A percentile compares a stretch with the other conserved stretches of the same genome.
phyloP scores from a whole-genome alignment of 345 rosid species.

The Noccaea bulbosa region DNA sequence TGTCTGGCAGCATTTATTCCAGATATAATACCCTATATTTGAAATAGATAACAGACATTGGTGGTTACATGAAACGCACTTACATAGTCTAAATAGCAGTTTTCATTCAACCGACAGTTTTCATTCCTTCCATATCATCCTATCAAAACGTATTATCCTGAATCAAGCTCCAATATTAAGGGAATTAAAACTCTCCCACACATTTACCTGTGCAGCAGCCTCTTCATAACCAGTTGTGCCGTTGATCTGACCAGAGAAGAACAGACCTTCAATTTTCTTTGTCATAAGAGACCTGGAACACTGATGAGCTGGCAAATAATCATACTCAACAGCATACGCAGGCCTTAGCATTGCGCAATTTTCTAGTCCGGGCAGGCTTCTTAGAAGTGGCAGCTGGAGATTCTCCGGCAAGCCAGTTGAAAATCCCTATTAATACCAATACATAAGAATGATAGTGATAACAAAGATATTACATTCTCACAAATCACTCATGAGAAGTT shows the following conservation, averaged over 20 bases:
- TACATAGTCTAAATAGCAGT: constrained; percentile 18
- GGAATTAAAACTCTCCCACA: constrained; percentile 22
- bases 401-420: constrained; percentile 98
- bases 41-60: constrained; percentile 23
- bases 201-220: constrained; percentile 96
- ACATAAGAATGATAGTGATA: constrained; percentile 16
- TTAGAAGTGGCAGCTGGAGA: constrained; percentile 90
- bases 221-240: constrained; percentile 99
- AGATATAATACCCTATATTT: constrained; percentile 78
- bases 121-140: constrained; percentile 16
- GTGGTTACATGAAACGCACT: constrained; percentile 5
- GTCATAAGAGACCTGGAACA: constrained; percentile 97
- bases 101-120: not conserved
- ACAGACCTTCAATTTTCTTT: constrained; percentile 86
- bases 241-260: constrained; percentile 98
- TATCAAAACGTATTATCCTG: constrained; percentile 9
- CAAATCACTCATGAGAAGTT: not conserved
- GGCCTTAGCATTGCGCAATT: constrained; percentile 96
- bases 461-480: constrained; percentile 20
- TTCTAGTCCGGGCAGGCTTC: constrained; percentile 98
- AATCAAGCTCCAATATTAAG: constrained; percentile 19
- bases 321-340: constrained; percentile 99
- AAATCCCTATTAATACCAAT: constrained; percentile 67
- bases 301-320: constrained; percentile 94
- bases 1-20: constrained; percentile 96